A percentile compares a stretch with the other conserved stretches of the same genome.
These are phyloP conservation scores for Neohortaea acidophila DNA, from an alignment of 495 filamentous ascomycete genomes.

Conservation along the genomic window DNA sequence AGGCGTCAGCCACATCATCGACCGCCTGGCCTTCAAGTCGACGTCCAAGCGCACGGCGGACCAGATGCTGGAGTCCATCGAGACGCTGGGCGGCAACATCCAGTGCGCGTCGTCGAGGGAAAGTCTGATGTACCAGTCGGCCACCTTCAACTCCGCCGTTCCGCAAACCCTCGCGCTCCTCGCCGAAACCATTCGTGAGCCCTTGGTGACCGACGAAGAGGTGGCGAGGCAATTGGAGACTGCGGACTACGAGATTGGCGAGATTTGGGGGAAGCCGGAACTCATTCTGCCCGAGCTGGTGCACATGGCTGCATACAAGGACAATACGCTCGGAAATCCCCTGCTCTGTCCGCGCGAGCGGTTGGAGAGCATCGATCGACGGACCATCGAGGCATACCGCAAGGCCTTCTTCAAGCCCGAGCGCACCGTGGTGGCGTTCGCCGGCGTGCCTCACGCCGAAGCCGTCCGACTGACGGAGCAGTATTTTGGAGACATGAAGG, in stretches of 20 bases:
- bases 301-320: constrained; percentile 86
- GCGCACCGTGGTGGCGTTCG: constrained; percentile 85
- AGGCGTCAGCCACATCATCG: constrained; percentile 91
- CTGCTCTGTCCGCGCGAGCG: constrained; percentile 80
- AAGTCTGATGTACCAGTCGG: constrained; percentile 96
- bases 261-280: constrained; percentile 97
- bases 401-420: constrained; percentile 76
- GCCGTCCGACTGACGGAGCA: constrained; percentile 67
- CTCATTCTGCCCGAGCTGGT: constrained; percentile 90
- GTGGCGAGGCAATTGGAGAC: constrained; percentile 74
- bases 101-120: constrained; percentile 92
- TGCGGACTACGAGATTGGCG: constrained; percentile 84
- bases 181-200: constrained; percentile 87
- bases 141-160: constrained; percentile 90
- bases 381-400: constrained; percentile 62
- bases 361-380: constrained; percentile 57
- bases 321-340: constrained; percentile 90
- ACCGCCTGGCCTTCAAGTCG: constrained; percentile 91
- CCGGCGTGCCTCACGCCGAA: constrained; percentile 68
- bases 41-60: constrained; percentile 58
- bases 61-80: constrained; percentile 72
- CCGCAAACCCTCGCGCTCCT: constrained; percentile 68
- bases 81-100: constrained; percentile 82
- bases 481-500: constrained; percentile 78
- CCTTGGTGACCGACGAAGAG: constrained; percentile 78